phyloP scores from a whole-genome alignment of 805 yeast genomes.

The Sugiyamaella chiloensis region DNA sequence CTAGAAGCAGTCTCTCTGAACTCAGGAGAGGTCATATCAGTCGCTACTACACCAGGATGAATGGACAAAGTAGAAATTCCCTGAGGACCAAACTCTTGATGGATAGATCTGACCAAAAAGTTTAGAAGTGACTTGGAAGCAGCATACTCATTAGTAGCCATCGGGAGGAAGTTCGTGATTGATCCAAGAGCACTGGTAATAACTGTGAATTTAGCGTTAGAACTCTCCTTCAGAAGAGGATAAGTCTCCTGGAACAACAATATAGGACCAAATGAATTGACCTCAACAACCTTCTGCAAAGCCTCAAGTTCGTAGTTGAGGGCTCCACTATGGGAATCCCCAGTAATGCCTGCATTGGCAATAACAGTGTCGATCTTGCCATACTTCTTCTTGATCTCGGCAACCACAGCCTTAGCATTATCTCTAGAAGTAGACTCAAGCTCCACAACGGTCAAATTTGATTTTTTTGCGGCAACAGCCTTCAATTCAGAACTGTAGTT shows the following conservation, averaged over 20 bases:
- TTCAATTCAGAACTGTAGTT: slow-evolving; percentile 16
- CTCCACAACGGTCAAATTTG: slow-evolving; percentile 26
- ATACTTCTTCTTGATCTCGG: slow-evolving; percentile 15
- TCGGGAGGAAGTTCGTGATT: slow-evolving; percentile 20
- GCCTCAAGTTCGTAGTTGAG: slow-evolving; percentile 1
- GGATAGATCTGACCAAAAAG: slow-evolving; percentile 30
- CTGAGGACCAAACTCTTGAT: slow-evolving; percentile 29
- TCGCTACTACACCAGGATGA: slow-evolving; percentile 41
- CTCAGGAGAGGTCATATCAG: slow-evolving; percentile 25
- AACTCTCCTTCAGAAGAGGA: slow-evolving; percentile 26
- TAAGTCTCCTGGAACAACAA: slow-evolving; percentile 21
- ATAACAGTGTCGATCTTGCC: slow-evolving; percentile 30
- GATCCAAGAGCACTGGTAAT: slow-evolving; percentile 32
- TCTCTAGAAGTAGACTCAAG: slow-evolving; percentile 26
- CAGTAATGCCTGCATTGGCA: slow-evolving; percentile 30
- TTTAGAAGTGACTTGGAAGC: slow-evolving; percentile 40
- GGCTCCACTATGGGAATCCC: not conserved
- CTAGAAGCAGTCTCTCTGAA: slow-evolving; percentile 1
- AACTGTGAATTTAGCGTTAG: slow-evolving; percentile 29
- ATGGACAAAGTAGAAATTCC: slow-evolving; percentile 33
- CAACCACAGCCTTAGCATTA: slow-evolving; percentile 19
- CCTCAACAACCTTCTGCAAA: slow-evolving; percentile 19
- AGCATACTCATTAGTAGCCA: slow-evolving; percentile 33
- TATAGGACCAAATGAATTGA: slow-evolving; percentile 32
- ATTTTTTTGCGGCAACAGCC: slow-evolving; percentile 12